Evolutionary conservation across 2,329 filamentous ascomycete species (phyloP).

Genomic region (Gaeumannomyces sp.): DNA sequence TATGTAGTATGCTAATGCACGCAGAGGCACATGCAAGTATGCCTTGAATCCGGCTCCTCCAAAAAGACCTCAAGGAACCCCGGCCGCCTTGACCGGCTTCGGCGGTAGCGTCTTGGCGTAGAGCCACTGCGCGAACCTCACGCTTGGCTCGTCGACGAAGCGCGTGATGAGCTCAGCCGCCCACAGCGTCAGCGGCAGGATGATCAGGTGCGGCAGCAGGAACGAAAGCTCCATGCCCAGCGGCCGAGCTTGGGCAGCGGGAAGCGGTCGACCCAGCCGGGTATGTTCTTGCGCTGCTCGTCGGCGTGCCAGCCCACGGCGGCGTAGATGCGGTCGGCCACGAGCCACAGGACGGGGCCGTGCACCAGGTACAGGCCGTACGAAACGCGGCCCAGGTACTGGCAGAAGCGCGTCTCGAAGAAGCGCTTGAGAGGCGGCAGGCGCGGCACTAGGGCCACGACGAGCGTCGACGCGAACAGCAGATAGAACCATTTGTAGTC

Average conservation of each 20-base stretch:
- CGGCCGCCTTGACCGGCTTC: slow-evolving; percentile 5
- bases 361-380: slow-evolving; percentile 60
- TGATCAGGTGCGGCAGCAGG: slow-evolving; percentile 50
- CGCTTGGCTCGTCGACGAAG: slow-evolving; percentile 53
- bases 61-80: background rate
- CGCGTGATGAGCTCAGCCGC: slow-evolving; percentile 50
- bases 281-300: slow-evolving; percentile 37
- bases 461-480: slow-evolving; percentile 51
- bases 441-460: slow-evolving; percentile 51
- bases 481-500: slow-evolving; percentile 65
- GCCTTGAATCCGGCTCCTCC: background rate
- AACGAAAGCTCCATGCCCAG: slow-evolving; percentile 56
- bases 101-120: slow-evolving; percentile 34
- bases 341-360: slow-evolving; percentile 51
- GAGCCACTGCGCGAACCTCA: slow-evolving; percentile 50
- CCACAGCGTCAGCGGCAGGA: slow-evolving; percentile 54
- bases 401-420: slow-evolving; percentile 52
- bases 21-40: background rate
- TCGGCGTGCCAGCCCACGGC: slow-evolving; percentile 46
- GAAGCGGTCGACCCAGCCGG: slow-evolving; percentile 50
- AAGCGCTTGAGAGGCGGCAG: slow-evolving; percentile 51
- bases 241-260: slow-evolving; percentile 47
- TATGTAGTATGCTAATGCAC: background rate
- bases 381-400: slow-evolving; percentile 57
- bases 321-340: slow-evolving; percentile 59